phyloP scores from a whole-genome alignment of 75 land plant species.

The Pinus albicaulis region DNA sequence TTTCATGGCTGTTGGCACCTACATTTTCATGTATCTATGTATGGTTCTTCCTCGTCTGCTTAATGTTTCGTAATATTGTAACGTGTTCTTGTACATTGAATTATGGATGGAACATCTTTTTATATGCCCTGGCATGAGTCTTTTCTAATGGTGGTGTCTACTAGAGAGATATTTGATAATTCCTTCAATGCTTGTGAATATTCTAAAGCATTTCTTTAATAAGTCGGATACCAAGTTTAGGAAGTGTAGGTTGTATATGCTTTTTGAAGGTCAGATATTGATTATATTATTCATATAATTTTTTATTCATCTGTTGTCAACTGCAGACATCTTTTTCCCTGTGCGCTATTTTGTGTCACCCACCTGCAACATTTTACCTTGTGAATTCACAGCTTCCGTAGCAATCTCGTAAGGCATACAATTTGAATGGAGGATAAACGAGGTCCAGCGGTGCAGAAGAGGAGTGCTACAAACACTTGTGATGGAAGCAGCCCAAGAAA shows the following conservation, averaged over 20 bases:
- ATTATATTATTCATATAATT: background rate
- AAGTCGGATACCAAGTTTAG: background rate
- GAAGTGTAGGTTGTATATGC: background rate
- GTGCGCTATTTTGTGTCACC: background rate
- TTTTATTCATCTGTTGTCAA: background rate
- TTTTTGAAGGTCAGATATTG: constrained; percentile 1
- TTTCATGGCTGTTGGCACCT: too few species aligned
- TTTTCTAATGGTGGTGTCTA: too few species aligned
- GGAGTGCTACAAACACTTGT: background rate
- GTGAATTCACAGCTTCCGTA: background rate
- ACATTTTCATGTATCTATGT: too few species aligned
- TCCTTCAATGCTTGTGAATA: too few species aligned
- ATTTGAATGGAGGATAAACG: constrained; percentile 1
- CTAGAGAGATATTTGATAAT: too few species aligned
- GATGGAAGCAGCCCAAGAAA: constrained; percentile 13
- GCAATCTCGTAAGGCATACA: background rate
- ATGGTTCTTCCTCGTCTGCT: too few species aligned
- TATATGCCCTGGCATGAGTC: too few species aligned
- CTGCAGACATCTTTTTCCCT: background rate
- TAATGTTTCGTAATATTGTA: too few species aligned
- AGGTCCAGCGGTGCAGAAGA: background rate
- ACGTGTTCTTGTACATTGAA: too few species aligned
- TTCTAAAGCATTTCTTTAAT: too few species aligned
- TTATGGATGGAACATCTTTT: too few species aligned
- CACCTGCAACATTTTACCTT: background rate